Evolutionary conservation across 768 basidiomycete species (phyloP).

Genomic region (Suillus occidentalis): DNA sequence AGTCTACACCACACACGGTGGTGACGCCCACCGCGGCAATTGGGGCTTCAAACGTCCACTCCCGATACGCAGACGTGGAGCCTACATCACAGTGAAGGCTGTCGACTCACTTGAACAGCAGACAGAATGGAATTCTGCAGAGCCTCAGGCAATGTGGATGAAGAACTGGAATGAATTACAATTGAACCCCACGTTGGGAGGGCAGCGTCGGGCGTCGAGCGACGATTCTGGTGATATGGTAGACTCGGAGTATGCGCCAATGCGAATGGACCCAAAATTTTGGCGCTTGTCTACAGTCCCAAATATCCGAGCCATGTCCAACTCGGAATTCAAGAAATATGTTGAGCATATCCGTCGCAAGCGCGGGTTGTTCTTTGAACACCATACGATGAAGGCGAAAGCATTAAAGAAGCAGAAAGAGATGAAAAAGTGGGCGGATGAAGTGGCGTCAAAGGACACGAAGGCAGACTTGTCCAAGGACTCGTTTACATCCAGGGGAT

Average conservation of each 20-base stretch:
- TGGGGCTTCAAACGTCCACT: constrained; percentile 88
- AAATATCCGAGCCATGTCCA: constrained; percentile 64
- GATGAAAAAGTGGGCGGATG: neutral
- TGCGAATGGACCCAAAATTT: constrained; percentile 13
- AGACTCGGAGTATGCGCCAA: constrained; percentile 28
- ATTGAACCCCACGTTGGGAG: constrained; percentile 13
- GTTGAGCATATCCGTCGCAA: constrained; percentile 55
- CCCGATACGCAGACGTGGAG: constrained; percentile 59
- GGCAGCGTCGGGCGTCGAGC: neutral
- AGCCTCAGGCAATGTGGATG: constrained; percentile 66
- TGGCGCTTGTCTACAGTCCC: constrained; percentile 36
- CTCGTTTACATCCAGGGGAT: constrained; percentile 14
- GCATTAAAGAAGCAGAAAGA: constrained; percentile 11
- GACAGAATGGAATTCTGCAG: constrained; percentile 74
- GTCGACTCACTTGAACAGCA: constrained; percentile 76
- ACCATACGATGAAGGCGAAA: constrained; percentile 18
- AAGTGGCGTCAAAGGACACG: constrained; percentile 5
- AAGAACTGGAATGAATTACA: constrained; percentile 63
- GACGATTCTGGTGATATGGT: constrained; percentile 15
- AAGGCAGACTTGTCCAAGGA: neutral
- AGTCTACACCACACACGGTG: constrained; percentile 69
- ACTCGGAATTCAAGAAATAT: constrained; percentile 56
- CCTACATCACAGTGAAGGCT: constrained; percentile 62
- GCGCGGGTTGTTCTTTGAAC: constrained; percentile 56
- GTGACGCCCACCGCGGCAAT: constrained; percentile 73